Percentiles rank a stretch among this genome's conserved stretches.
phyloP scores from a whole-genome alignment of 1,284 basidiomycete species.

The Laetiporus sulphureus region DNA sequence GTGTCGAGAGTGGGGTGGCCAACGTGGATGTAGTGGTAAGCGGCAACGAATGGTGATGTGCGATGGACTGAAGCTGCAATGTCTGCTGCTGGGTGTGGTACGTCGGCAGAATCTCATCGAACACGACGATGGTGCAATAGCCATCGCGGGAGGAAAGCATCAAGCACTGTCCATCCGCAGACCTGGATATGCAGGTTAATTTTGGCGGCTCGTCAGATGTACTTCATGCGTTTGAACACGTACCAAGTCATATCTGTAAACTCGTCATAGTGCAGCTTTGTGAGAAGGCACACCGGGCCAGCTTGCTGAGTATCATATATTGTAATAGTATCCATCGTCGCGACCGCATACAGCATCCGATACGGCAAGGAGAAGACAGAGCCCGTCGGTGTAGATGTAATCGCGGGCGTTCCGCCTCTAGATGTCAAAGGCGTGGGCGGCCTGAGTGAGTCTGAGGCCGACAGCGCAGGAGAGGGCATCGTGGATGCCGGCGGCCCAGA shows the following conservation, averaged over 20 bases:
- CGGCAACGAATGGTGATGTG: slow-evolving; percentile 71
- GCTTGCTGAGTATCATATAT: slow-evolving; percentile 98
- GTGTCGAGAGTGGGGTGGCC: slow-evolving; percentile 31
- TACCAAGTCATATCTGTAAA: slow-evolving; percentile 97
- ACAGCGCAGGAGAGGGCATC: slow-evolving; percentile 51
- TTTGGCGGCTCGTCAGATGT: slow-evolving; percentile 2
- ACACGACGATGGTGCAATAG: slow-evolving; percentile 91
- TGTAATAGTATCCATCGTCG: slow-evolving; percentile 93
- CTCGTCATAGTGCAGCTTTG: slow-evolving; percentile 94
- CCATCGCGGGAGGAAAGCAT: slow-evolving; percentile 93
- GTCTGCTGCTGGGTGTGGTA: slow-evolving; percentile 86
- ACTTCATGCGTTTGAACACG: slow-evolving; percentile 29
- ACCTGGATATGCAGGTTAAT: slow-evolving; percentile 46
- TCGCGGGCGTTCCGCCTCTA: slow-evolving; percentile 46
- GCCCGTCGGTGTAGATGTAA: slow-evolving; percentile 30
- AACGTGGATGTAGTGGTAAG: slow-evolving; percentile 35
- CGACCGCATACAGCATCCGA: slow-evolving; percentile 92
- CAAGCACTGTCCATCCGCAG: slow-evolving; percentile 90
- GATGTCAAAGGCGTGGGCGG: slow-evolving; percentile 51
- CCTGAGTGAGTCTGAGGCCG: slow-evolving; percentile 45
- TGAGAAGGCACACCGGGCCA: slow-evolving; percentile 87
- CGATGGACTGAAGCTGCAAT: slow-evolving; percentile 82
- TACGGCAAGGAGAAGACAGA: slow-evolving; percentile 89
- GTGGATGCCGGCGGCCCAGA: slow-evolving; percentile 31
- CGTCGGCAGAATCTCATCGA: slow-evolving; percentile 85